Evolutionary conservation across 441 rosid species (phyloP), one percentile per base, ranked within the genome.

Genomic region (Gossypium gossypioides): DNA sequence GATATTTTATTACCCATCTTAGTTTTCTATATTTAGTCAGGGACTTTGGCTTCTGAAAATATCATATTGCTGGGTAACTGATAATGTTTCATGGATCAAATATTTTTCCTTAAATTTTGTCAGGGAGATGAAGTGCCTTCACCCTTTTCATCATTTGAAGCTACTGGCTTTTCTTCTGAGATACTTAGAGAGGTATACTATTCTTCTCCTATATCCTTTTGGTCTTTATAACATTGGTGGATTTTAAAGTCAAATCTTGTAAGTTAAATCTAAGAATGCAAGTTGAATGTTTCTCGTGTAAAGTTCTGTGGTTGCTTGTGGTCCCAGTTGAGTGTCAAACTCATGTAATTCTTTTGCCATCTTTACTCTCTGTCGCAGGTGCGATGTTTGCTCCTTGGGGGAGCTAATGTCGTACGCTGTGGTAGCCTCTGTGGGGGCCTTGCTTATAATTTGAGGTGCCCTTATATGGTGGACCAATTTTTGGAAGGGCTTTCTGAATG

Each of bases 341-440:
- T 79, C 83, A 72, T 75, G 79, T 85, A 69, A 65, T 73, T 79
- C 75, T 66, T 86, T 82, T 86, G 76, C 81, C 83, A 74, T 84
- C 84, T 84, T 81, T 63, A 75, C 56, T 69, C 46, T 90, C 92
- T 88, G 90, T 87, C 97, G 87, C 96, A 91, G 99, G 92, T 91
- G 98, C 99, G 99, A 96, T 93, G 89, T 96, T 96, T 86, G 97
- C 99, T 91, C 97, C 98, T 83, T 77, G 90, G 90, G 81, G 96
- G 99, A 91, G 99, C 97, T 83, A 93, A 96, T 93, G 94, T 96
- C 99, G 97, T 96, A 91, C 97, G 80, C 97, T 93, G 96, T 87
- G 90, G 87, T 83, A 85, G 84, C 95, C 93, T 80, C 77, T 83
- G 71, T 78, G 85, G 84, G 88, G 87, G 93, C 85, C 79, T 85